Evolutionary conservation across 1,284 basidiomycete genomes (phyloP).

Genomic region (Austroboletus olivaceoglutinosus): DNA sequence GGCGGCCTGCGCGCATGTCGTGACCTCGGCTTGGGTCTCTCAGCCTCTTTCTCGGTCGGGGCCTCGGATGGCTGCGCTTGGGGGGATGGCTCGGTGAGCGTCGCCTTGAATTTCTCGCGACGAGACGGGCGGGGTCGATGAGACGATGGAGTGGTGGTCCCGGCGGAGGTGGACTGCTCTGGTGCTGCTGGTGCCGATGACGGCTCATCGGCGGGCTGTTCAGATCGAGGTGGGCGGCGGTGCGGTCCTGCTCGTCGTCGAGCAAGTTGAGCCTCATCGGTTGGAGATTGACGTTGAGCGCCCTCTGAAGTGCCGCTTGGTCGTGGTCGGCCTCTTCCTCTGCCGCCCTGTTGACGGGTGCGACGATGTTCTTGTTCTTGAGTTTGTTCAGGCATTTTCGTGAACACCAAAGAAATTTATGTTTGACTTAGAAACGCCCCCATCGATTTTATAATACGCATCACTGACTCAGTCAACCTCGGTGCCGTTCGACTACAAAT

Average conservation of each 20-base stretch:
- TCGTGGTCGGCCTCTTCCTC: conserved; percentile 6
- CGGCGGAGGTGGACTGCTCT: background rate
- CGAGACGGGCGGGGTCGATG: conserved; percentile 23
- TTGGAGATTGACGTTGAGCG: background rate
- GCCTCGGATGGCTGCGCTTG: background rate
- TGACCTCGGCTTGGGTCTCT: conserved; percentile 1
- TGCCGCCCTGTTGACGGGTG: background rate
- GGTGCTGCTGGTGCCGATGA: background rate
- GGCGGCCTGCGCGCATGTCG: conserved; percentile 9
- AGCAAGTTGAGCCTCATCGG: background rate
- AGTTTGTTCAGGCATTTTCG: no score
- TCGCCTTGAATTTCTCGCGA: conserved; percentile 24
- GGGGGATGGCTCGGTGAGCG: conserved; percentile 21
- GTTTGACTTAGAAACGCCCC: background rate
- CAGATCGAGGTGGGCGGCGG: conserved; percentile 1
- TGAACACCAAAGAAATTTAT: no score
- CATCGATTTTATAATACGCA: conserved; percentile 1
- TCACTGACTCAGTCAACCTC: background rate
- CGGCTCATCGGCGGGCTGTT: background rate
- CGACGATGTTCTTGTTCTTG: conserved; percentile 1
- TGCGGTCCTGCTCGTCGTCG: background rate
- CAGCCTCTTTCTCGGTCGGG: background rate
- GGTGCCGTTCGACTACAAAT: background rate
- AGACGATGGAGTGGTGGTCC: no score
- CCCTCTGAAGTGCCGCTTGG: background rate